Percentiles rank a stretch among this genome's conserved stretches.
These are phyloP conservation scores for Westerdykella ornata DNA, from an alignment of 2,329 filamentous ascomycete species.

Conservation along the genomic window DNA sequence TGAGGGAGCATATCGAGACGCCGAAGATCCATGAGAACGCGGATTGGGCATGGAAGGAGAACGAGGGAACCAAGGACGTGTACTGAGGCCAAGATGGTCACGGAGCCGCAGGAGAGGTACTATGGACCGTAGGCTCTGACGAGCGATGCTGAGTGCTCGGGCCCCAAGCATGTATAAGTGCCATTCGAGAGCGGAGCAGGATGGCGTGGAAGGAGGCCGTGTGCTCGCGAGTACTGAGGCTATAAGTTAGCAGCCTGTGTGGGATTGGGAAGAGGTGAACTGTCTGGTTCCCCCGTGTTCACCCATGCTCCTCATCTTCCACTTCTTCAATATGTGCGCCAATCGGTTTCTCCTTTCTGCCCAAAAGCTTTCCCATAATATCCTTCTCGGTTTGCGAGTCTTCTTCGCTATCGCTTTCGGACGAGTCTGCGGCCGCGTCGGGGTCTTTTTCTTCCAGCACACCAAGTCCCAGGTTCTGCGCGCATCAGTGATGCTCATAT, in stretches of 20 bases:
- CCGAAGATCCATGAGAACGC: constrained; percentile 45
- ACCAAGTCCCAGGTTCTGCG: constrained; percentile 41
- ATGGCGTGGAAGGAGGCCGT: neutral
- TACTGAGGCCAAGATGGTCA: neutral
- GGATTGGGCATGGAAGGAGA: constrained; percentile 44
- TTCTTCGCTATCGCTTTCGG: constrained; percentile 19
- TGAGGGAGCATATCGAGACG: constrained; percentile 48
- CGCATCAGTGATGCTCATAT: constrained; percentile 7
- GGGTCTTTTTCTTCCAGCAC: constrained; percentile 39
- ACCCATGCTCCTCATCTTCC: constrained; percentile 13
- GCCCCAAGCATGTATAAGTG: neutral
- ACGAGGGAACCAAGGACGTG: neutral
- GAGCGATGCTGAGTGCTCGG: neutral
- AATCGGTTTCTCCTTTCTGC: constrained; percentile 18
- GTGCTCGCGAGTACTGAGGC: too few species aligned
- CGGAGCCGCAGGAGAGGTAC: neutral
- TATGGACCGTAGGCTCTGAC: constrained; percentile 6
- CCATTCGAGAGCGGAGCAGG: constrained; percentile 8
- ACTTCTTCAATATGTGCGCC: constrained; percentile 28
- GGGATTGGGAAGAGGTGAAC: neutral
- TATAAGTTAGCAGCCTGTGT: neutral
- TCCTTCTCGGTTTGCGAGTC: constrained; percentile 20
- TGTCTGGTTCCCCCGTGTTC: constrained; percentile 1
- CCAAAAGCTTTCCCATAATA: constrained; percentile 35
- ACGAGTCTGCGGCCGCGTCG: constrained; percentile 13